Conservation (phyloP, 805 yeast species). For the Naumovozyma dairenensis region DNA sequence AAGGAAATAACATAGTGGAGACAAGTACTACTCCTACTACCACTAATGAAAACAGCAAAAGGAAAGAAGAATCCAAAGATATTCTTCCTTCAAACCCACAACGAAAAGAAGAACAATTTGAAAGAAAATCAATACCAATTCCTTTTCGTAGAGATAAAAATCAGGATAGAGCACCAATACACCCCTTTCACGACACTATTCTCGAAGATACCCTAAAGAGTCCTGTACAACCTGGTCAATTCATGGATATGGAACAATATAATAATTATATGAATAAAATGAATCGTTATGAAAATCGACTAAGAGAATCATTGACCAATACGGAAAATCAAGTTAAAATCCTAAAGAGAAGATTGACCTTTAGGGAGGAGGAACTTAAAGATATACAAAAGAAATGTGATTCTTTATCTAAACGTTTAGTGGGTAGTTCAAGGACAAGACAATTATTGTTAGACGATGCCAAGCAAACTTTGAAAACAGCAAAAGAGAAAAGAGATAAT, state of each 20-base stretch:
- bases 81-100: too few species aligned
- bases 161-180: slow-evolving; percentile 1
- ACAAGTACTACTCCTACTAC: too few species aligned
- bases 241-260: slow-evolving; percentile 10
- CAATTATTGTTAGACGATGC: slow-evolving; percentile 13
- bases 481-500: slow-evolving; percentile 9
- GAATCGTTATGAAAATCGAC: too few species aligned
- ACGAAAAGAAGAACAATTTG: slow-evolving; percentile 2
- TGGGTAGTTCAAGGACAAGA: slow-evolving; percentile 5
- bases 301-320: too few species aligned
- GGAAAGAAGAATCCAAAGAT: too few species aligned
- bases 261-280: too few species aligned
- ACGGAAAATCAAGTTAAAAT: too few species aligned
- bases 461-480: slow-evolving; percentile 3
- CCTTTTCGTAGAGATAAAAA: slow-evolving; percentile 1
- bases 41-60: too few species aligned
- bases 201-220: slow-evolving; percentile 10
- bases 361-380: slow-evolving; percentile 16
- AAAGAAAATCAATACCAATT: slow-evolving; percentile 4
- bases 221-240: slow-evolving; percentile 9
- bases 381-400: slow-evolving; percentile 6
- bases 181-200: too few species aligned
- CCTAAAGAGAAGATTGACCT: slow-evolving; percentile 15
- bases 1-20: neutral
- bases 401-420: slow-evolving; percentile 6